Evolutionary conservation across 1,284 basidiomycete species (phyloP), one percentile per base, ranked within the genome.

Genomic region (Porogramme epimiltina): DNA sequence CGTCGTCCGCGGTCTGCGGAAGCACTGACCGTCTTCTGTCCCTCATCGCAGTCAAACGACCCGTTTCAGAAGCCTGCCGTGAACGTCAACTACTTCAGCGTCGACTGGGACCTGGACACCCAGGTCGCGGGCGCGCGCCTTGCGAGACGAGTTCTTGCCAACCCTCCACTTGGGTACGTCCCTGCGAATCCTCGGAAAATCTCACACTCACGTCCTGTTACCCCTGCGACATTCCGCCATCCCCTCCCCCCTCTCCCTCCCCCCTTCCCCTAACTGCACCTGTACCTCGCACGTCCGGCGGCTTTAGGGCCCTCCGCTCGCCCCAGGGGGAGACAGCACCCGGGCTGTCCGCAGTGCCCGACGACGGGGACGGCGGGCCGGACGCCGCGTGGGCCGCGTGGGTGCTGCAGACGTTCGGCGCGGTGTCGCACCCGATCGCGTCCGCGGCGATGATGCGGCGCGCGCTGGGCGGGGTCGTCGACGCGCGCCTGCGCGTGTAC

Each of bases 361-460:
- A 75, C 51, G 69, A 76, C 59, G n/a, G 68, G 2, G 50, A 72
- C 22, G 70, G 73, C 19, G 77, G 75, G 19, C 67, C 74, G 1
- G 74, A 77, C 54, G 70, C 68, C 13, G 73, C 65, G 22, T 80
- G 77, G 77, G 67, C 64, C 50, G 62, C 60, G 8, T 80, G 77
- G 77, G 74, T 81, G 55, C 62, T 62, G 56, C 55, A 66, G 53
- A 19, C 44, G 15, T 80, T 75, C 57, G 50, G 65, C 2, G 69
- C 76, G 4, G 79, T 80, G n/a, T 70, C 72, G 19, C 81, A 84
- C 65, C 84, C 83, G 4, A 73, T 87, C 40, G 84, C 79, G 0
- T 86, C 84, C 0, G 76, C 76, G 2, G 70, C 82, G 3, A 85
- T 89, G 84, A 84, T 84, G 77, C 70, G 67, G 36, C 70, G 74